These are phyloP conservation scores for Candolleomyces efflorescens DNA, from an alignment of 768 basidiomycete species.

Conservation along the genomic window DNA sequence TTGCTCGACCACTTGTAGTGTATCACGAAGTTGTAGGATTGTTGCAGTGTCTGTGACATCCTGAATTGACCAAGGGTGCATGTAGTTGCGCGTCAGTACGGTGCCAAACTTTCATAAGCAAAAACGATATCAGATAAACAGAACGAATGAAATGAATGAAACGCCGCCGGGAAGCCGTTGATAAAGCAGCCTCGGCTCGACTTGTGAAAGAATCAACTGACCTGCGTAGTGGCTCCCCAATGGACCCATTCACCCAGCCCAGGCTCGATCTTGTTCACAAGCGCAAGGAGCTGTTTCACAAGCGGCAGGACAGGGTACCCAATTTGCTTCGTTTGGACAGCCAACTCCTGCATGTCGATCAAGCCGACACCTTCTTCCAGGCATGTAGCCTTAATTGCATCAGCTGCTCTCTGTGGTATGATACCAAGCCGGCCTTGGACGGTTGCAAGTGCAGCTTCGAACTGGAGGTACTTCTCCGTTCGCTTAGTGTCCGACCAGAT, in stretches of 20 bases:
- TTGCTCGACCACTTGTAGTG: slow-evolving; percentile 24
- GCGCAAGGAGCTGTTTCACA: slow-evolving; percentile 38
- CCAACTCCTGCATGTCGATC: slow-evolving; percentile 35
- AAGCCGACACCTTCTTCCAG: slow-evolving; percentile 11
- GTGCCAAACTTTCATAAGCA: background rate
- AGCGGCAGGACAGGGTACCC: slow-evolving; percentile 43
- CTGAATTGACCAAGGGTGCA: slow-evolving; percentile 18
- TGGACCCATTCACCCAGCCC: slow-evolving; percentile 44
- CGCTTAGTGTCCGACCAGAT: slow-evolving; percentile 38
- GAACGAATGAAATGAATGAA: background rate
- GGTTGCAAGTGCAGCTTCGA: slow-evolving; percentile 19
- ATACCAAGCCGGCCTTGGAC: slow-evolving; percentile 35
- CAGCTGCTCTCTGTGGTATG: slow-evolving; percentile 35
- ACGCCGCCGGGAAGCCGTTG: too few relatives aligned
- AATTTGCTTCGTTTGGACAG: slow-evolving; percentile 35
- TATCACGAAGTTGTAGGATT: slow-evolving; percentile 36
- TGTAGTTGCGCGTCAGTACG: too few relatives aligned
- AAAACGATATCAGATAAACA: too few relatives aligned
- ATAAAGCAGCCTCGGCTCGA: too few relatives aligned
- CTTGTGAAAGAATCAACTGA: slow-evolving; percentile 12
- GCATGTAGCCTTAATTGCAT: slow-evolving; percentile 31
- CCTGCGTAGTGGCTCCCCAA: slow-evolving; percentile 48
- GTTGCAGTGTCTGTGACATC: slow-evolving; percentile 48
- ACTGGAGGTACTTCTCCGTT: slow-evolving; percentile 29
- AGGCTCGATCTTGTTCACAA: slow-evolving; percentile 26